Conservation (phyloP, 1,284 basidiomycete species). For the Neolentinus lepideus region DNA sequence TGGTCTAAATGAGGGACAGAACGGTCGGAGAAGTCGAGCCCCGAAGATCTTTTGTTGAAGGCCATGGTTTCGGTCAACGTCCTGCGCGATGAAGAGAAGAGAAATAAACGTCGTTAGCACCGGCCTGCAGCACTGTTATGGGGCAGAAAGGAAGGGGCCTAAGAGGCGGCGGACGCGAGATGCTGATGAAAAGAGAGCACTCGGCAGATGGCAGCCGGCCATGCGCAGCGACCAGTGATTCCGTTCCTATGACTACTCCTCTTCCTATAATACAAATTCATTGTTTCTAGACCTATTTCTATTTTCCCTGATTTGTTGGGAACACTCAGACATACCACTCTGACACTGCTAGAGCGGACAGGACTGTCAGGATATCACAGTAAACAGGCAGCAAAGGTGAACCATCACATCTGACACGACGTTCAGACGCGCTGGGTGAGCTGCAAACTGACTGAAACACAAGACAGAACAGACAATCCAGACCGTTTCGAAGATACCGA, state of each 20-base stretch:
- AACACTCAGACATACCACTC: not conserved
- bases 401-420: no score
- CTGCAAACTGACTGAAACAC: no score
- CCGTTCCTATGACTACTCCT: not conserved
- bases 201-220: not conserved
- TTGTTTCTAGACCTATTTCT: not conserved
- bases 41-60: slow-evolving; percentile 43
- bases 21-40: slow-evolving; percentile 68
- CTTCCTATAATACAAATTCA: not conserved
- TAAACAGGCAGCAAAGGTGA: no score
- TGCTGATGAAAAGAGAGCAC: not conserved
- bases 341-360: no score
- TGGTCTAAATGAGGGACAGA: slow-evolving; percentile 40
- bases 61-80: slow-evolving; percentile 2
- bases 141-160: not conserved
- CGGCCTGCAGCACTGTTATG: slow-evolving; percentile 1
- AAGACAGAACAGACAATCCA: no score
- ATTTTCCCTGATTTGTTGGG: not conserved
- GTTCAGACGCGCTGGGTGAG: no score
- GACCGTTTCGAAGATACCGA: no score
- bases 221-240: no score
- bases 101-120: not conserved
- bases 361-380: no score
- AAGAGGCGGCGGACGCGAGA: not conserved
- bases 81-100: slow-evolving; percentile 1